Base-by-base conservation (phyloP, 495 filamentous ascomycete genomes). In the Hypomontagnella monticulosa region DNA sequence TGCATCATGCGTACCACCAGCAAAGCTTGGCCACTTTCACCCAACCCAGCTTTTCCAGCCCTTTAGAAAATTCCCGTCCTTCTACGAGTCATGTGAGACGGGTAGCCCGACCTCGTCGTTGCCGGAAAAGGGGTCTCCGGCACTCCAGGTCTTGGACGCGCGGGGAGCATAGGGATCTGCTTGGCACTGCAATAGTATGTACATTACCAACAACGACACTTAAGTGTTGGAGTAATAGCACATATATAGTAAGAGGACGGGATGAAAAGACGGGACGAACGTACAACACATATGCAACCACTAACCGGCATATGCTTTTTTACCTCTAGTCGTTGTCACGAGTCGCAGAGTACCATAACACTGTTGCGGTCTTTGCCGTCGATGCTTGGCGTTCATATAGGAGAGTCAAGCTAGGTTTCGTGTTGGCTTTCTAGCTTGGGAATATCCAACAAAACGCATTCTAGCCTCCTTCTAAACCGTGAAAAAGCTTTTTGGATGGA, bases 161-260 rank as follows among this genome's bases (percentile, higher is more conserved):
- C 47, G 50, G 55, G 63, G 51, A 42, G 51, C 14, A 43, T 34
- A 59, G 57, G 60, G 63, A 56, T 61, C 57, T 52, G 52, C 63
- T 57, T 52, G 63, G 44, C 32, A 19, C 20, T 48, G 34, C 33
- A 27, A 27, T 27, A 27, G 36, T 44, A 33, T 20, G n/a, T 48
- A n/a, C n/a, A n/a, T n/a, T n/a, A 32, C 46, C 32, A 57, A 23
- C 14, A 61, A 38, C 42, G 23, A n/a, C 49, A 42, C 41, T 50
- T 40, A 51, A 37, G 38, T 48, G 18, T 59, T 42, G 38, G 23
- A 27, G 37, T 37, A 18, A 4, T n/a, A n/a, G n/a, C n/a, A n/a
- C n/a, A n/a, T n/a, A n/a, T n/a, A n/a, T n/a, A n/a, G n/a, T 15
- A 46, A 11, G 19, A 14, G 12, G 33, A 11, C 4, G 14, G 11